Evolutionary conservation across 495 filamentous ascomycete species (phyloP).

Genomic region (Oidiodendron maius): DNA sequence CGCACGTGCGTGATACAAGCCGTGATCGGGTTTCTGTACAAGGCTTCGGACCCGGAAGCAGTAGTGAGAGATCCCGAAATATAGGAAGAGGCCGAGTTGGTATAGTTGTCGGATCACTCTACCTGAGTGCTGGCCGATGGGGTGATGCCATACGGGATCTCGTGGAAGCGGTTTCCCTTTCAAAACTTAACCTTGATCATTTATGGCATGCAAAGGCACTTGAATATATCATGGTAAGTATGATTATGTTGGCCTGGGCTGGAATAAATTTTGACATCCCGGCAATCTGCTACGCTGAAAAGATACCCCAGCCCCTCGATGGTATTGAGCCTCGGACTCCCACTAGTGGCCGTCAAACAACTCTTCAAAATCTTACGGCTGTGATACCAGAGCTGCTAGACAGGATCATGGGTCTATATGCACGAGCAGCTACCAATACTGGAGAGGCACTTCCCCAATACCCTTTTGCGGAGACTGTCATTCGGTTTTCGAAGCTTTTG

Average conservation of each 20-base stretch:
- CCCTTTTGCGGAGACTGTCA: constrained; percentile 73
- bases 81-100: constrained; percentile 77
- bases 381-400: constrained; percentile 72
- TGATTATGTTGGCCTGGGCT: constrained; percentile 80
- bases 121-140: constrained; percentile 85
- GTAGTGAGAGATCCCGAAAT: constrained; percentile 70
- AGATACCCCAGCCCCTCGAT: constrained; percentile 27
- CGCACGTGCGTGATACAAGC: constrained; percentile 39
- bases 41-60: constrained; percentile 68
- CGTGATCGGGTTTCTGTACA: constrained; percentile 79
- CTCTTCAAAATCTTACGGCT: constrained; percentile 55
- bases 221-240: constrained; percentile 74
- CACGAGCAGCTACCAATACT: constrained; percentile 64
- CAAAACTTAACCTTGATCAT: constrained; percentile 80
- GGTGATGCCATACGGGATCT: constrained; percentile 83
- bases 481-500: constrained; percentile 72
- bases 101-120: constrained; percentile 78
- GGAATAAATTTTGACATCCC: constrained; percentile 82
- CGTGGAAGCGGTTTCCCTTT: constrained; percentile 68
- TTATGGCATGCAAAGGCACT: constrained; percentile 95
- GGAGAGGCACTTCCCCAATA: constrained; percentile 77
- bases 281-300: constrained; percentile 42
- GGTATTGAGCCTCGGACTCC: constrained; percentile 39
- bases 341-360: constrained; percentile 44
- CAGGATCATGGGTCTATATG: constrained; percentile 78